Evolutionary conservation across 352 stramenopile genomes (phyloP), one percentile per base, ranked within the genome.

Genomic region (Pythium insidiosum): DNA sequence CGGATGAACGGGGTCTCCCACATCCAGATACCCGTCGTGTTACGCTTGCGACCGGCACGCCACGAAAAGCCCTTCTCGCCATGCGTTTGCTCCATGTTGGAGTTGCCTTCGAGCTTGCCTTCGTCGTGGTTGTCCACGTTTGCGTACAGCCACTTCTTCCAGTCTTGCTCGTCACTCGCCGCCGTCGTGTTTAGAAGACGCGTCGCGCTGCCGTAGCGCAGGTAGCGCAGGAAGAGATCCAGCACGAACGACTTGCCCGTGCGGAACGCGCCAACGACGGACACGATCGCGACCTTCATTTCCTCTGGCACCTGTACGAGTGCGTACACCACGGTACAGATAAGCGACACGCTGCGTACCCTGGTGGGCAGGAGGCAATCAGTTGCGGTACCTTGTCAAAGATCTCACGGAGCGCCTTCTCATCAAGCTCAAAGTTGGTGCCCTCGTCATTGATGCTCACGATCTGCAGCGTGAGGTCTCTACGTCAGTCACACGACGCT

Each of bases 21-120:
- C 82, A 99, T 97, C 95, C 95, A 99, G 56, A 99, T 99, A 40
- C 96, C 97, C 20, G 95, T 98, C 15, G 96, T 99, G 67, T 98
- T 97, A 29, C 96, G 79, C 47, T 99, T 96, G 38, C 80, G 76
- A 9, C 97, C 97, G 11, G 92, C 95, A 19, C 93, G 61, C 96
- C 96, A 99, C 48, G 94, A 91, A 57, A 99, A 99, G 0, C 90
- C 84, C 29, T 81, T 81, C 50, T 88, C 76, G 10, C 68, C 75
- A 39, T 88, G 49, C 5, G 74, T 88, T 50, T 84, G 66, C 43
- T 84, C 66, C 46, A 87, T 63, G 55, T 92, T 93, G 1, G 81
- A 87, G 53, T 93, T 93, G 54, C 84, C 72, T 50, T 91, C 69
- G 24, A 94, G 63, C 52, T 82, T 88, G 22, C 40, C 58, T 48